Conservation (phyloP, 129 eudicot genomes). For the Dittrichia graveolens region DNA sequence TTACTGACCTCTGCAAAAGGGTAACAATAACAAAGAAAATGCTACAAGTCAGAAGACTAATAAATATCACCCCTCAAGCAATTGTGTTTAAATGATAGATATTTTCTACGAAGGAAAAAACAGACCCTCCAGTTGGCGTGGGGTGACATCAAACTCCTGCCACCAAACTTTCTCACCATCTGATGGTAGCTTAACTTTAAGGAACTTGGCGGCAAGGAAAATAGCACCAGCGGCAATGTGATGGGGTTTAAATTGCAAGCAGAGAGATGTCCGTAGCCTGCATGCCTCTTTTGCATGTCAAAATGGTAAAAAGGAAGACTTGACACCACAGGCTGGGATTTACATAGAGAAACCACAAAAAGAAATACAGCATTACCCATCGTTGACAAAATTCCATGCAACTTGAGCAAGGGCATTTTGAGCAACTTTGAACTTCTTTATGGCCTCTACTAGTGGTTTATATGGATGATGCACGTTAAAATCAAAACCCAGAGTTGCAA, state of each 20-base stretch:
- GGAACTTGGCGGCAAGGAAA: constrained; percentile 96
- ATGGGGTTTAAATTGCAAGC: constrained; percentile 99
- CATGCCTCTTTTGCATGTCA: constrained; percentile 85
- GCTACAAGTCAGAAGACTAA: not conserved
- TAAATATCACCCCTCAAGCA: not conserved
- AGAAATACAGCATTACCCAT: constrained; percentile 67
- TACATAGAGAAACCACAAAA: constrained; percentile 30
- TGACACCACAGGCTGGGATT: constrained; percentile 48
- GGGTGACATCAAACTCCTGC: constrained; percentile 98
- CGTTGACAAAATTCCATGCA: constrained; percentile 98
- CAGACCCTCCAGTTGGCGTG: constrained; percentile 92
- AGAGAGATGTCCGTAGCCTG: constrained; percentile 99
- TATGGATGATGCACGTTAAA: constrained; percentile 87
- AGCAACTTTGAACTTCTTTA: constrained; percentile 90
- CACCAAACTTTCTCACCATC: constrained; percentile 99
- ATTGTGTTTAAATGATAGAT: too few relatives aligned
- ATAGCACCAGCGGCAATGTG: constrained; percentile 99
- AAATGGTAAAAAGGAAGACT: constrained; percentile 46
- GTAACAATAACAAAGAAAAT: not conserved
- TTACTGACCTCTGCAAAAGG: constrained; percentile 87
- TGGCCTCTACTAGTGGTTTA: constrained; percentile 94
- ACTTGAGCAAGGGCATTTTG: constrained; percentile 97
- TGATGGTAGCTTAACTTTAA: constrained; percentile 91
- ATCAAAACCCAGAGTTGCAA: constrained; percentile 86
- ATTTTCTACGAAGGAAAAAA: not conserved